Evolutionary conservation across 805 yeast genomes (phyloP).

Genomic region (Starmerella powellii): DNA sequence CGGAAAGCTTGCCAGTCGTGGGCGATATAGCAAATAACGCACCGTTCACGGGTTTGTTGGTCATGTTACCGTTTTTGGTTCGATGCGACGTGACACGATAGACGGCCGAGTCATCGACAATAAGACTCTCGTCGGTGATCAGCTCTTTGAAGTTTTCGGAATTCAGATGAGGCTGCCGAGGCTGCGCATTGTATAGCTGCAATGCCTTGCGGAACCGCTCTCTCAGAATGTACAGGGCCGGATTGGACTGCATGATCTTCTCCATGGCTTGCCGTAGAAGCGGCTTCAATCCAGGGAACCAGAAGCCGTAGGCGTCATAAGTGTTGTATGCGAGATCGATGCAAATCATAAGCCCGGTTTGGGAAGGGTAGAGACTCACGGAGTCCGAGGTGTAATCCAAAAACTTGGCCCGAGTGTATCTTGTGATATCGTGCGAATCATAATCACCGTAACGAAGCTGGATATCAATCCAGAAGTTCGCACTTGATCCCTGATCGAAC

Average conservation of each 20-base stretch:
- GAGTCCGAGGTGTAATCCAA: slow-evolving; percentile 86
- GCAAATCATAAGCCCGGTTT: slow-evolving; percentile 83
- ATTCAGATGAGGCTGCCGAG: slow-evolving; percentile 81
- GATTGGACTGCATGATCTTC: slow-evolving; percentile 88
- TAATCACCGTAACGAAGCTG: slow-evolving; percentile 94
- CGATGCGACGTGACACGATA: slow-evolving; percentile 85
- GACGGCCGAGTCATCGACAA: slow-evolving; percentile 88
- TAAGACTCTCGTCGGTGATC: slow-evolving; percentile 62
- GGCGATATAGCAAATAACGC: slow-evolving; percentile 85
- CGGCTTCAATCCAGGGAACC: slow-evolving; percentile 93
- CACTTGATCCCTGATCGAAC: slow-evolving; percentile 42
- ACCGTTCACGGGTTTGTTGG: slow-evolving; percentile 89
- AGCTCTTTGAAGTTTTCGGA: slow-evolving; percentile 84
- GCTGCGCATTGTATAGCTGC: slow-evolving; percentile 85
- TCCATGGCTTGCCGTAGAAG: slow-evolving; percentile 83
- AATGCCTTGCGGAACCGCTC: slow-evolving; percentile 91
- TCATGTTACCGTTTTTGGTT: slow-evolving; percentile 83
- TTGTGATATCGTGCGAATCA: slow-evolving; percentile 91
- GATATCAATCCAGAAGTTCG: slow-evolving; percentile 85
- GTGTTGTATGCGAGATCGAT: slow-evolving; percentile 90
- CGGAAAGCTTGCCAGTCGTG: slow-evolving; percentile 74
- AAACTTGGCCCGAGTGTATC: slow-evolving; percentile 86
- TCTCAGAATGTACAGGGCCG: slow-evolving; percentile 78
- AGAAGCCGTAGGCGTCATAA: slow-evolving; percentile 92
- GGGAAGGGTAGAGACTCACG: slow-evolving; percentile 75